Evolutionary conservation across 2,329 filamentous ascomycete genomes (phyloP), one percentile per base, ranked within the genome.

Genomic region (Colletotrichum lentis): DNA sequence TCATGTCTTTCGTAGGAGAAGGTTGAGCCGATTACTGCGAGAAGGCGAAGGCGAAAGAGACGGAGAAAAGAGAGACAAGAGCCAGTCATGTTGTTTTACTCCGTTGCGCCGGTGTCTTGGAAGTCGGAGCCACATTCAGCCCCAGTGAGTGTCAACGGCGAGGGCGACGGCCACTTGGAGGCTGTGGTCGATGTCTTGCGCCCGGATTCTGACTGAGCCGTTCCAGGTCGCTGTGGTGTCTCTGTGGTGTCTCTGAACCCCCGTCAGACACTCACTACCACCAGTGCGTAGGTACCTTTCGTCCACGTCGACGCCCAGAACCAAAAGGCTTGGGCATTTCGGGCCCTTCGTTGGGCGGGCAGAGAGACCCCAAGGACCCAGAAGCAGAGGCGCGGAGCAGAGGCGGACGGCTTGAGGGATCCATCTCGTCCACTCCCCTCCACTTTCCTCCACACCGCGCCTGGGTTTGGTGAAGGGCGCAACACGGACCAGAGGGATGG

Each of bases 401-500:
- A 46, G n/a, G 43, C 43, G 18, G 47, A 35, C 31, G 46, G 27
- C 18, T 43, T 27, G 20, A 31, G 49, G 18, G 57, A 55, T 22
- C 41, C 41, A 22, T 24, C 16, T 44, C 49, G 39, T 57, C 57
- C 50, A 54, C 54, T 24, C 10, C 35, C 49, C 46, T 62, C 57
- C 50, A 58, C 64, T 67, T 31, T 67, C 62, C 55, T 65, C 62
- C 50, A 60, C 55, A 56, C 49, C n/a, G 35, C 44, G 65, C 49
- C 55, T 54, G 43, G 43, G 62, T 41, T 50, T 43, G n/a, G 62
- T 44, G 20, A 55, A 35, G n/a, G 35, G 47, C 41, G 16, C 16
- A 20, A 37, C 62, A 68, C 65, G 47, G 61, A 65, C 49, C 37
- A 55, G 14, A 14, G 54, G 43, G 60, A 52, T n/a, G n/a, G 50